Evolutionary conservation across 331 rosid species (phyloP), one percentile per base, ranked within the genome.

Genomic region (Arachis monticola): DNA sequence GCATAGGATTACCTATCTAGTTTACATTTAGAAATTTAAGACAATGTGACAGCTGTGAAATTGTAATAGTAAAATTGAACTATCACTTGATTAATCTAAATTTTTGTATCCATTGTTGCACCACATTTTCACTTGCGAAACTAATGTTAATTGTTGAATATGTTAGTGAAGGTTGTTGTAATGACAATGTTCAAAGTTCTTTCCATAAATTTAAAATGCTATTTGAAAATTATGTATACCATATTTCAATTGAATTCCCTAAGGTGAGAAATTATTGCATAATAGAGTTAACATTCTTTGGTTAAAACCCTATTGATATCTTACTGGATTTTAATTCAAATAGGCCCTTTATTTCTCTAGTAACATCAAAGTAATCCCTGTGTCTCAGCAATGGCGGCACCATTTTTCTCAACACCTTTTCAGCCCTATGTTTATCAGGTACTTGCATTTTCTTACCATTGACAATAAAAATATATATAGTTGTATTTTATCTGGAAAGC

Each of bases 391-490:
- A 95, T 95, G 99, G 99, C 99, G 52, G 99, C 99, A 63, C 99
- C 99, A 35, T 95, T 92, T 77, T 95, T 95, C 92, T 92, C 99
- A 5, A 92, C 99, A 59, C 98, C 99, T 63, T 86, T 95, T 80
- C 99, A 95, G 82, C 99, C 99, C 41, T 95, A 85, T 73, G 91
- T 95, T 72, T 95, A 95, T 80, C 99, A 95, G 98, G 99, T 95
- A 66, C 67, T 73, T 68, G 38, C 75, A 58, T 41, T 67, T 64
- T 68, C 14, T 62, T 35, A 41, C 35, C 17, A 48, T 78, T 42
- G 58, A 35, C 7, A 45, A 17, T 27, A 8, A 48, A 2, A n/a
- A 10, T 22, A 11, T n/a, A 14, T 45, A 27, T 3, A 3, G 50
- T 64, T 35, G 38, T 35, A 35, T 63, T 9, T 64, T 30, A 44